A percentile compares a stretch with the other conserved stretches of the same genome.
Evolutionary conservation across 345 rosid species (phyloP).

Genomic region (Hirschfeldia incana): DNA sequence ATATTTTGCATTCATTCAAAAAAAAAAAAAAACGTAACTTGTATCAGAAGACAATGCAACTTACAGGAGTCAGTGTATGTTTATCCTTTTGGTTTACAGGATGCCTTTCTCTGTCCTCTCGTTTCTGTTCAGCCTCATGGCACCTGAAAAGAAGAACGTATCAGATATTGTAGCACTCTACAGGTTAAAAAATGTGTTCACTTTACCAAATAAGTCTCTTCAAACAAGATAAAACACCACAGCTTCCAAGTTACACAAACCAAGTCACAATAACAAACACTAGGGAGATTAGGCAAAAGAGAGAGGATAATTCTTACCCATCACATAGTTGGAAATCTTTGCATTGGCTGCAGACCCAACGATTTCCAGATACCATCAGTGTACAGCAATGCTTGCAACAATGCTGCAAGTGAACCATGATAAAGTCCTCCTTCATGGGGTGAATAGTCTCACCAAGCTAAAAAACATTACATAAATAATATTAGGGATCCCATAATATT

Average conservation of each 20-base stretch:
- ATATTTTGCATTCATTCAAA: too few relatives aligned
- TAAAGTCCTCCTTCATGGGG: slow-evolving; percentile 99
- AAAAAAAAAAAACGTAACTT: too few relatives aligned
- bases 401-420: slow-evolving; percentile 98
- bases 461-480: slow-evolving; percentile 8
- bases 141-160: slow-evolving; percentile 57
- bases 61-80: slow-evolving; percentile 72
- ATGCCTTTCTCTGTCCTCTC: slow-evolving; percentile 89
- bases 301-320: slow-evolving; percentile 56
- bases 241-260: slow-evolving; percentile 11
- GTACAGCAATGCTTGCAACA: slow-evolving; percentile 86
- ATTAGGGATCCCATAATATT: too few relatives aligned
- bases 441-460: slow-evolving; percentile 98
- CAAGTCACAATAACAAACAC: background rate
- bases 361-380: slow-evolving; percentile 87
- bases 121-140: slow-evolving; percentile 77
- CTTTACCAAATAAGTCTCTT: slow-evolving; percentile 15
- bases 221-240: slow-evolving; percentile 20
- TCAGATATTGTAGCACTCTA: slow-evolving; percentile 2
- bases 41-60: slow-evolving; percentile 32
- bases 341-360: slow-evolving; percentile 93
- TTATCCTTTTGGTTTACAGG: slow-evolving; percentile 77
- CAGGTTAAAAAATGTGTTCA: slow-evolving; percentile 24
- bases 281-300: slow-evolving; percentile 10
- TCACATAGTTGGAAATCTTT: slow-evolving; percentile 91